Evolutionary conservation across 805 yeast genomes (phyloP).

Genomic region (Brettanomyces anomalus): DNA sequence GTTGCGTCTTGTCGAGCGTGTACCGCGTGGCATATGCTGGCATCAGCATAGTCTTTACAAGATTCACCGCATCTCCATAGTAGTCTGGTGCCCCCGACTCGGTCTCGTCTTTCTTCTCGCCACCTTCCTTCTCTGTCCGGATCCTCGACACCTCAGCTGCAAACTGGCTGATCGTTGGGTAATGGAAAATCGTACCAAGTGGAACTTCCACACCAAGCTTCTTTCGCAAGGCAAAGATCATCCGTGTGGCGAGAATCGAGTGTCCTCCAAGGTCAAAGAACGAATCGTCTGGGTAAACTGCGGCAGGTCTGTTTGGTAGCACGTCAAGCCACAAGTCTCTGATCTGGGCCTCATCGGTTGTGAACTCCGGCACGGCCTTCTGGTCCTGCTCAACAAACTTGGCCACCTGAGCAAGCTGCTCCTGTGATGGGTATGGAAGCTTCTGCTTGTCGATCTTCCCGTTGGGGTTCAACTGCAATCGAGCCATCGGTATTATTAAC

Average conservation of each 20-base stretch:
- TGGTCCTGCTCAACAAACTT: slow-evolving; percentile 34
- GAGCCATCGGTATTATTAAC: slow-evolving; percentile 75
- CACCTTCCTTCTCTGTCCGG: slow-evolving; percentile 18
- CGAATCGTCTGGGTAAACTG: slow-evolving; percentile 70
- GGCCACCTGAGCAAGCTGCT: slow-evolving; percentile 73
- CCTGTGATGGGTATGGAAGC: slow-evolving; percentile 87
- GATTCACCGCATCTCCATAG: slow-evolving; percentile 62
- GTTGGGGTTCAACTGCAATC: slow-evolving; percentile 91
- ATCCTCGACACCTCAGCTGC: slow-evolving; percentile 58
- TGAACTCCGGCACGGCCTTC: slow-evolving; percentile 39
- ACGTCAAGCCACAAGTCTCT: slow-evolving; percentile 80
- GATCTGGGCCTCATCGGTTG: slow-evolving; percentile 56
- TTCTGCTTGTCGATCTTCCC: slow-evolving; percentile 98
- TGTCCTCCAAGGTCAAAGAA: slow-evolving; percentile 98
- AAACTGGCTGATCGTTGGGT: slow-evolving; percentile 76
- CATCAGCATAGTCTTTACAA: slow-evolving; percentile 31
- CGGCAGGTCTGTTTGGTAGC: slow-evolving; percentile 77
- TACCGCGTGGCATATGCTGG: slow-evolving; percentile 36
- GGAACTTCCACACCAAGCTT: slow-evolving; percentile 75
- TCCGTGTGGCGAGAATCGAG: slow-evolving; percentile 90
- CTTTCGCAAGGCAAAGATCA: slow-evolving; percentile 88
- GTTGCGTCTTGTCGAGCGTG: slow-evolving; percentile 13
- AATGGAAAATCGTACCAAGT: slow-evolving; percentile 79
- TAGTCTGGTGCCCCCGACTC: slow-evolving; percentile 33
- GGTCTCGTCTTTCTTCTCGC: slow-evolving; percentile 15